phyloP scores from a whole-genome alignment of 2,329 filamentous ascomycete genomes.

The Elsinoe perseae region DNA sequence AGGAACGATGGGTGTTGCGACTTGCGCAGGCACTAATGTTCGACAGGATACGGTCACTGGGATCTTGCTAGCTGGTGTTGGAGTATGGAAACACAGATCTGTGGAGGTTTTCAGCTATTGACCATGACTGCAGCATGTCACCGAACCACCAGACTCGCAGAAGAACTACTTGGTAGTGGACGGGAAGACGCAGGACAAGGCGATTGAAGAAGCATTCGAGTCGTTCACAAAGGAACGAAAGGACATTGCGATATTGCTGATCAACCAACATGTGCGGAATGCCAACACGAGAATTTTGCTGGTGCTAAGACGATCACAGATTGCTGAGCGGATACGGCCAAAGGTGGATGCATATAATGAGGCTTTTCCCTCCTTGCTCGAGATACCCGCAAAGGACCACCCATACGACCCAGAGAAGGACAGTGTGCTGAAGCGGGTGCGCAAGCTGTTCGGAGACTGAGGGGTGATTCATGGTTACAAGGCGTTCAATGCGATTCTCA shows the following conservation, averaged over 20 bases:
- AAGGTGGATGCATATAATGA: constrained; percentile 86
- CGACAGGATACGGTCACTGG: constrained; percentile 88
- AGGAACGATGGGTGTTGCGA: constrained; percentile 8
- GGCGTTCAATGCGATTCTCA: neutral
- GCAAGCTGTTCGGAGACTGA: constrained; percentile 63
- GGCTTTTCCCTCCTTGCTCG: constrained; percentile 89
- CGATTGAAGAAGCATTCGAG: constrained; percentile 86
- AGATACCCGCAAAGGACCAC: constrained; percentile 98
- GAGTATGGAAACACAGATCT: constrained; percentile 52
- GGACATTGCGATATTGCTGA: constrained; percentile 91
- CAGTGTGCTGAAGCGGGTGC: constrained; percentile 84
- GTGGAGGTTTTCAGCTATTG: neutral
- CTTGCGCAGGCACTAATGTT: constrained; percentile 19
- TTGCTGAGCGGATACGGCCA: constrained; percentile 88
- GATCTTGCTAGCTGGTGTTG: constrained; percentile 87
- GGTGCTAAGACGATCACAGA: constrained; percentile 43
- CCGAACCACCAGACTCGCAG: constrained; percentile 74
- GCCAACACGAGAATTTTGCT: neutral
- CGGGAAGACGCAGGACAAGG: constrained; percentile 76
- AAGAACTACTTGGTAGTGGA: constrained; percentile 99
- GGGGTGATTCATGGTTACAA: neutral
- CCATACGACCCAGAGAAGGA: constrained; percentile 99
- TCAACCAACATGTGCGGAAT: constrained; percentile 83
- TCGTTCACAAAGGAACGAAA: constrained; percentile 83
- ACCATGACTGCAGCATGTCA: constrained; percentile 63